Percentiles rank a stretch among this genome's conserved stretches.
Conservation (phyloP, 2,329 filamentous ascomycete species). For the Fusarium austroafricanum region DNA sequence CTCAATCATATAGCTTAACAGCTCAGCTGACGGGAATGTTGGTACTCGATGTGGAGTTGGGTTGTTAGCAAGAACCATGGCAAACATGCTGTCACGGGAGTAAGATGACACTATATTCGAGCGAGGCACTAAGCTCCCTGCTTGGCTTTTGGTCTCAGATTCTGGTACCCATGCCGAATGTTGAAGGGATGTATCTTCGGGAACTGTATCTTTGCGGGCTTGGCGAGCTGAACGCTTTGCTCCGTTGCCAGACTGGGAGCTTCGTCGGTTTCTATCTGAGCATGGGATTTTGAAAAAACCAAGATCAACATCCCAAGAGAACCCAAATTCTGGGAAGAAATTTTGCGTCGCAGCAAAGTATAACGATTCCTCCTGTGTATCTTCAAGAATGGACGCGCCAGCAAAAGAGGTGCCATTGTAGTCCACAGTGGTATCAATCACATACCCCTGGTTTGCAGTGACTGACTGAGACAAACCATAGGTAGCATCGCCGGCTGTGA, state of each 20-base stretch:
- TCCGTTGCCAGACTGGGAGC: slow-evolving; percentile 24
- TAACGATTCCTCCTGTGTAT: slow-evolving; percentile 26
- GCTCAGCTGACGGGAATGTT: slow-evolving; percentile 41
- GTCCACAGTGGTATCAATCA: slow-evolving; percentile 27
- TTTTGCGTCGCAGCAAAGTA: slow-evolving; percentile 28
- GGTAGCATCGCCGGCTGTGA: slow-evolving; percentile 32
- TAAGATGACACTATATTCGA: slow-evolving; percentile 21
- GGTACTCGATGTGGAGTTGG: slow-evolving; percentile 36
- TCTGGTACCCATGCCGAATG: slow-evolving; percentile 37
- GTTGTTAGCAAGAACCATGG: slow-evolving; percentile 41
- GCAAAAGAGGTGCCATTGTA: slow-evolving; percentile 35
- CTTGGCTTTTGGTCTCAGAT: slow-evolving; percentile 18
- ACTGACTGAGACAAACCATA: slow-evolving; percentile 28
- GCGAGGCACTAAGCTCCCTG: slow-evolving; percentile 3
- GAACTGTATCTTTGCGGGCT: slow-evolving; percentile 21
- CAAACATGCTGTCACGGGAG: slow-evolving; percentile 41
- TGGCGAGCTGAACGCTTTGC: slow-evolving; percentile 33
- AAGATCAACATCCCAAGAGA: slow-evolving; percentile 40
- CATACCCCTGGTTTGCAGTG: slow-evolving; percentile 25
- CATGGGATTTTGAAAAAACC: slow-evolving; percentile 27
- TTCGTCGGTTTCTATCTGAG: slow-evolving; percentile 18
- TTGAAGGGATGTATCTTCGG: slow-evolving; percentile 16
- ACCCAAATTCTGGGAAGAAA: slow-evolving; percentile 36
- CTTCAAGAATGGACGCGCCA: slow-evolving; percentile 25
- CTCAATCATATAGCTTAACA: slow-evolving; percentile 37